Evolutionary conservation across 2,329 filamentous ascomycete species (phyloP).

Genomic region (Trichoderma cornu-damae): DNA sequence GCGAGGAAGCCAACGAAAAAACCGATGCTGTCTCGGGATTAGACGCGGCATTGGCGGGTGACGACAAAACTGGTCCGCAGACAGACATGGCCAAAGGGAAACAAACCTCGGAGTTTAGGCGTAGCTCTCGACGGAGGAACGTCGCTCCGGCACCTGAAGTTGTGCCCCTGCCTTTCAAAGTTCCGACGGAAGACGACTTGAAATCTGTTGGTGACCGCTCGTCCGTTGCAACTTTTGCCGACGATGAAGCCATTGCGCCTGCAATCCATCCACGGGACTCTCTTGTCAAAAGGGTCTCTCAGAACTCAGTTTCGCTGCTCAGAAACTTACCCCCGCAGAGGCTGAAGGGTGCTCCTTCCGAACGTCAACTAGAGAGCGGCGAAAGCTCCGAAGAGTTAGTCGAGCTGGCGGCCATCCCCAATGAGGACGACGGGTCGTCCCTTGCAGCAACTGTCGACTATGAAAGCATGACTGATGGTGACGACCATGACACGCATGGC

Average conservation of each 20-base stretch:
- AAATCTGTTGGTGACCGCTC: slow-evolving; percentile 48
- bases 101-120: slow-evolving; percentile 21
- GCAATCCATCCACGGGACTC: slow-evolving; percentile 32
- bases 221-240: slow-evolving; percentile 66
- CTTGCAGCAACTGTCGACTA: slow-evolving; percentile 55
- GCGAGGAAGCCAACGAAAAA: slow-evolving; percentile 31
- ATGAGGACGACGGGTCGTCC: slow-evolving; percentile 46
- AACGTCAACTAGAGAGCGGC: slow-evolving; percentile 24
- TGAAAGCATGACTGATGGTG: slow-evolving; percentile 41
- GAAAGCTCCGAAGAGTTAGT: slow-evolving; percentile 47
- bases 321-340: slow-evolving; percentile 38
- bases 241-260: slow-evolving; percentile 45
- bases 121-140: slow-evolving; percentile 22
- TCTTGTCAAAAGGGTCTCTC: slow-evolving; percentile 46
- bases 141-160: slow-evolving; percentile 43
- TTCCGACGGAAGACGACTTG: slow-evolving; percentile 44
- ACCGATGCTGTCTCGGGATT: not conserved
- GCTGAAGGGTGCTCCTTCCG: slow-evolving; percentile 23
- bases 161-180: slow-evolving; percentile 60
- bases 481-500: slow-evolving; percentile 30
- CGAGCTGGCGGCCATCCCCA: slow-evolving; percentile 28
- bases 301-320: slow-evolving; percentile 42
- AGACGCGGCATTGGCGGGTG: not conserved
- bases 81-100: slow-evolving; percentile 18
- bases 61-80: not conserved